A percentile compares a stretch with the other conserved stretches of the same genome.
phyloP scores from a whole-genome alignment of 106 monocot genomes.

The Narthecium ossifragum region DNA sequence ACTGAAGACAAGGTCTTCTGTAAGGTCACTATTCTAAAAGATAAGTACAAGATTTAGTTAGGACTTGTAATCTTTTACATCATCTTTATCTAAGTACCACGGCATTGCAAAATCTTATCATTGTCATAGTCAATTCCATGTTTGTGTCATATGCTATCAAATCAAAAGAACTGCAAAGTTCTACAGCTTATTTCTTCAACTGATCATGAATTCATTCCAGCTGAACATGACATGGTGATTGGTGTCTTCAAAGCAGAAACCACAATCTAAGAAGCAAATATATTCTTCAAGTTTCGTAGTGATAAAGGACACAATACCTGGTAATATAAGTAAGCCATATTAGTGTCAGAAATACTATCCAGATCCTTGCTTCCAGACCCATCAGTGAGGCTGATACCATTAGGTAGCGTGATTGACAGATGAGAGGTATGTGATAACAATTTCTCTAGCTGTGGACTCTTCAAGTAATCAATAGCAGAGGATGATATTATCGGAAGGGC shows the following conservation, averaged over 20 bases:
- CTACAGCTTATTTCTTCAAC: background rate
- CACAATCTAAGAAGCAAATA: background rate
- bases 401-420: slow-evolving; percentile 22
- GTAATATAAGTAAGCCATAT: slow-evolving; percentile 36
- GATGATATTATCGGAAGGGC: slow-evolving; percentile 79
- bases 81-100: no score
- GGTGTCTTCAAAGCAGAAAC: background rate
- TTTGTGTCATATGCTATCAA: no score
- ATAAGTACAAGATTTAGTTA: no score
- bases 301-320: slow-evolving; percentile 48
- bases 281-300: background rate
- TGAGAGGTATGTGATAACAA: slow-evolving; percentile 37
- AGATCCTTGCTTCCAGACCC: slow-evolving; percentile 23
- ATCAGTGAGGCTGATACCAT: slow-evolving; percentile 37
- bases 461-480: slow-evolving; percentile 51
- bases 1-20: no score
- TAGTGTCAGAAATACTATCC: slow-evolving; percentile 24
- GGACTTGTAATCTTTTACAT: no score
- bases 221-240: background rate
- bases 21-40: no score
- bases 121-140: no score
- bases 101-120: no score
- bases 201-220: background rate
- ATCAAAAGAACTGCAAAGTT: background rate
- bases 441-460: slow-evolving; percentile 39